Percentiles rank a stretch among this genome's conserved stretches.
These are phyloP conservation scores for Boletus fagicola DNA, from an alignment of 768 basidiomycete species.

Conservation along the genomic window DNA sequence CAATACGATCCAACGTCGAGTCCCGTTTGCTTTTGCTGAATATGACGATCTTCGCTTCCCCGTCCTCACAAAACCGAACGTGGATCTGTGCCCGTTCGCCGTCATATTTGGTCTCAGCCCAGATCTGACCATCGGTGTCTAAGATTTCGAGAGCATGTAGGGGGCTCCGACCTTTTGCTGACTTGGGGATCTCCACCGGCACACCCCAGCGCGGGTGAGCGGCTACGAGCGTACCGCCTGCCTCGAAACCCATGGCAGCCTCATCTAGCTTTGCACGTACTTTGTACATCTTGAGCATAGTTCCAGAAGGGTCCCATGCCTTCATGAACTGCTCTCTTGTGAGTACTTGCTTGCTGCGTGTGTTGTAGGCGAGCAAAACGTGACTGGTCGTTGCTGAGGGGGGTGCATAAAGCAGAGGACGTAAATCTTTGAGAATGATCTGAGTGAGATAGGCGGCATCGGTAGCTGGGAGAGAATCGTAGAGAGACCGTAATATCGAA, in stretches of 20 bases:
- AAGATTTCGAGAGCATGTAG: constrained; percentile 49
- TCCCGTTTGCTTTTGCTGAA: constrained; percentile 88
- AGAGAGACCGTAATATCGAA: constrained; percentile 55
- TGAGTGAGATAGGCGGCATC: constrained; percentile 76
- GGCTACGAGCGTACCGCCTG: constrained; percentile 23
- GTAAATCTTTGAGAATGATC: constrained; percentile 84
- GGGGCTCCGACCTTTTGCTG: constrained; percentile 67
- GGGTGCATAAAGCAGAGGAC: constrained; percentile 73
- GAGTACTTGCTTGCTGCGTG: constrained; percentile 53
- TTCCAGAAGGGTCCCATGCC: constrained; percentile 62
- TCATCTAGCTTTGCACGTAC: constrained; percentile 58
- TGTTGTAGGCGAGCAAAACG: constrained; percentile 56
- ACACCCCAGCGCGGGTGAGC: constrained; percentile 50
- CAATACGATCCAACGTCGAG: constrained; percentile 72
- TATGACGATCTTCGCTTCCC: constrained; percentile 57
- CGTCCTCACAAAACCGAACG: constrained; percentile 47
- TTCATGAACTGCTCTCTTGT: constrained; percentile 63
- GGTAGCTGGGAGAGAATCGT: constrained; percentile 53
- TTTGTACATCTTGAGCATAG: constrained; percentile 53
- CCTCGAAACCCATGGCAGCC: constrained; percentile 47
- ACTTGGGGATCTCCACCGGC: constrained; percentile 80
- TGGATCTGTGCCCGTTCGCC: constrained; percentile 96
- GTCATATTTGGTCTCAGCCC: constrained; percentile 93
- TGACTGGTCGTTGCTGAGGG: constrained; percentile 43
- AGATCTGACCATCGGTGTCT: constrained; percentile 40